These are phyloP conservation scores for Diaporthe batatas DNA, from an alignment of 2,329 filamentous ascomycete species.

Conservation along the genomic window DNA sequence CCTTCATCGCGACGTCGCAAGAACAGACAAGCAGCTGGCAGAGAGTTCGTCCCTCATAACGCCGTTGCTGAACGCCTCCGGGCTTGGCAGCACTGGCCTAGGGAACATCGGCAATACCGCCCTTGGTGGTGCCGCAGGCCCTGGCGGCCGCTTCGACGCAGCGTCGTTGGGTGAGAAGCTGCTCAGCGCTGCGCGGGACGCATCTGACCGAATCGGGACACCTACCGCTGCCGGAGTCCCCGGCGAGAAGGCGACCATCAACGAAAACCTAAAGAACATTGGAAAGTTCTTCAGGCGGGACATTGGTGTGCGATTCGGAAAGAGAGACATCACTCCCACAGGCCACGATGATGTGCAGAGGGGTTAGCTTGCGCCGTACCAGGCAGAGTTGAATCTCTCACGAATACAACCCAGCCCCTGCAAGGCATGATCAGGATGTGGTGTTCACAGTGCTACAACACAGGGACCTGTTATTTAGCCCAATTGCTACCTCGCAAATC, in stretches of 20 bases:
- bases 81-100: slow-evolving; percentile 52
- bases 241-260: slow-evolving; percentile 78
- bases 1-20: slow-evolving; percentile 81
- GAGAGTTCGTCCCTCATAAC: slow-evolving; percentile 79
- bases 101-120: slow-evolving; percentile 56
- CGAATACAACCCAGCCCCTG: not conserved
- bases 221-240: slow-evolving; percentile 54
- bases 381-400: not conserved
- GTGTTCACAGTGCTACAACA: not conserved
- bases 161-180: slow-evolving; percentile 87
- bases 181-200: slow-evolving; percentile 88
- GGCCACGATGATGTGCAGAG: slow-evolving; percentile 43
- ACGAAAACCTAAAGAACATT: slow-evolving; percentile 95
- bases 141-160: slow-evolving; percentile 77
- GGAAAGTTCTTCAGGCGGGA: slow-evolving; percentile 96
- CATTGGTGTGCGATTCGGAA: slow-evolving; percentile 81
- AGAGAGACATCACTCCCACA: slow-evolving; percentile 61
- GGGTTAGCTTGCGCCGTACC: not conserved
- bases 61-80: slow-evolving; percentile 67
- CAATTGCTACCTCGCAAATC: not conserved
- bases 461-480: not conserved
- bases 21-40: slow-evolving; percentile 77
- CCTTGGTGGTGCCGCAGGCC: slow-evolving; percentile 53
- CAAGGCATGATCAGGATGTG: not conserved
- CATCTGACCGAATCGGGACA: slow-evolving; percentile 81